phyloP scores from a whole-genome alignment of 2,329 filamentous ascomycete species.

The Coniosporium tulheliwenetii region DNA sequence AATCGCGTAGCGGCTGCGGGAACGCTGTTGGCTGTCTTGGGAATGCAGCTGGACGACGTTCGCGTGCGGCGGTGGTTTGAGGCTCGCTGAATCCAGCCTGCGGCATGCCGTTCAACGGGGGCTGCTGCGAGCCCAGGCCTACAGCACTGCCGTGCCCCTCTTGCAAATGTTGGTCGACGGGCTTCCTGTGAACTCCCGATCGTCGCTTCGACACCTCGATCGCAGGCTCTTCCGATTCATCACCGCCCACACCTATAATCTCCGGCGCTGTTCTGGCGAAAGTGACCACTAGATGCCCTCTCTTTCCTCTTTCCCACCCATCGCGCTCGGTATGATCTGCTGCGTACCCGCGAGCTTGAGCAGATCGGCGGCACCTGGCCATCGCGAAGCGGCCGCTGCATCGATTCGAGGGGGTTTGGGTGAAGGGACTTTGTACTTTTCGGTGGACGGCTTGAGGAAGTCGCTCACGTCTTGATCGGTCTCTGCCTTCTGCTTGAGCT shows the following conservation, averaged over 20 bases:
- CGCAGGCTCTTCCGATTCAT: constrained; percentile 61
- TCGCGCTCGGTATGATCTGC: constrained; percentile 8
- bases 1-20: no score
- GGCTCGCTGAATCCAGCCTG: no score
- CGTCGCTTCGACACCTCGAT: constrained; percentile 49
- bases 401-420: constrained; percentile 27
- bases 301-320: constrained; percentile 20
- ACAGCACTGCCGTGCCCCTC: no score
- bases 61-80: no score
- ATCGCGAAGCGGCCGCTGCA: constrained; percentile 32
- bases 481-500: constrained; percentile 15
- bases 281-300: constrained; percentile 56
- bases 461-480: constrained; percentile 35
- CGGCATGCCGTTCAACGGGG: no score
- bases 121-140: no score
- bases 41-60: no score
- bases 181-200: constrained; percentile 21
- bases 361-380: constrained; percentile 32
- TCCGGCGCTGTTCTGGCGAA: constrained; percentile 62
- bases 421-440: constrained; percentile 19
- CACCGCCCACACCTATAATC: constrained; percentile 80
- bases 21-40: no score
- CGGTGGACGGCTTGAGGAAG: constrained; percentile 40
- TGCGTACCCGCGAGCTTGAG: constrained; percentile 10
- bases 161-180: no score